Percentiles rank a stretch among this genome's conserved stretches.
Conservation (phyloP, 2,329 filamentous ascomycete genomes). For the Tolypocladium inflatum region DNA sequence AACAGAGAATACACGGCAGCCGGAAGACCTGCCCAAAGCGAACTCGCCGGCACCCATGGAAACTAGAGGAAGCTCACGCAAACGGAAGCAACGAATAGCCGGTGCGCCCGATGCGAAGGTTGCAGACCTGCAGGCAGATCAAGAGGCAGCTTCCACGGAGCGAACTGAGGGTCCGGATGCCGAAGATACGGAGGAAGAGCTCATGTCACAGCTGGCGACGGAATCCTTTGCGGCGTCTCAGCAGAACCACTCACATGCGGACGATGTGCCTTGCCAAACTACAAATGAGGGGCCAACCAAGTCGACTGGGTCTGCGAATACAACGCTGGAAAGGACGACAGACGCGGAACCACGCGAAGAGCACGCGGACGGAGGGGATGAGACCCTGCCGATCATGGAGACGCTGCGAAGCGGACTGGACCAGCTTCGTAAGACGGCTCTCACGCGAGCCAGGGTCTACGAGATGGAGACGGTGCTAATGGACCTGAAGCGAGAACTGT, state of each 20-base stretch:
- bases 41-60: constrained; percentile 1
- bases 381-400: constrained; percentile 17
- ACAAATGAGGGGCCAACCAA: neutral
- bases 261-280: neutral
- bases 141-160: constrained; percentile 3
- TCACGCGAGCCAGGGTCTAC: constrained; percentile 57
- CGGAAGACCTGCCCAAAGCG: constrained; percentile 3
- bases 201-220: constrained; percentile 29
- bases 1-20: constrained; percentile 6
- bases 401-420: constrained; percentile 34
- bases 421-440: constrained; percentile 46
- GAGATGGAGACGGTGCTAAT: constrained; percentile 71
- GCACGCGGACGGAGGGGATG: constrained; percentile 4
- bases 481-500: constrained; percentile 66
- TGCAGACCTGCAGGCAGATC: neutral
- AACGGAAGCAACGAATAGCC: constrained; percentile 5
- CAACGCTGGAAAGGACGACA: neutral
- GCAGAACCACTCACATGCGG: constrained; percentile 16
- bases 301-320: neutral
- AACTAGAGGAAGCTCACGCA: constrained; percentile 11
- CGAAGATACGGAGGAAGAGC: constrained; percentile 29
- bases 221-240: constrained; percentile 30
- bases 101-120: neutral
- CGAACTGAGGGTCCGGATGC: constrained; percentile 10
- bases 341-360: constrained; percentile 4